Evolutionary conservation across 768 basidiomycete species (phyloP).

Genomic region (Leccinum variicolor): DNA sequence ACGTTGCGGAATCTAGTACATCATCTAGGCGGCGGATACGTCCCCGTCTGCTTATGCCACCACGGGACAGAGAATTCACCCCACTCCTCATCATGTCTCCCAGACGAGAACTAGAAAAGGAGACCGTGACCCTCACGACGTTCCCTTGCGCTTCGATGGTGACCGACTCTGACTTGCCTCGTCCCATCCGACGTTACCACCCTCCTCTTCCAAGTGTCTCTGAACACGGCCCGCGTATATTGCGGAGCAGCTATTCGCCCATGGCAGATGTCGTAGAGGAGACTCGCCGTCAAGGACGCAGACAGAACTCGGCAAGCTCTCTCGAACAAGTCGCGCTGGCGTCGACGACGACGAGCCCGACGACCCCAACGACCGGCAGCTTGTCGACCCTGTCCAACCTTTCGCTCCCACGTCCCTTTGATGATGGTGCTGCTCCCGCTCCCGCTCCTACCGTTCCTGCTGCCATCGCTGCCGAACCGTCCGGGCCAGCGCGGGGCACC

Average conservation of each 20-base stretch:
- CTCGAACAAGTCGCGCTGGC: conserved; percentile 21
- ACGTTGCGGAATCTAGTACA: not conserved
- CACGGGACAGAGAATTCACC: conserved; percentile 16
- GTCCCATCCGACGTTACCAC: conserved; percentile 1
- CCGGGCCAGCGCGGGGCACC: not conserved
- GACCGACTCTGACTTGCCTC: not conserved
- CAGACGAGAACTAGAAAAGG: not conserved
- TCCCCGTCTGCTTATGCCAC: conserved; percentile 1
- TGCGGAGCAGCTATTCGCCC: not conserved
- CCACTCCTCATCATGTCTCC: conserved; percentile 23
- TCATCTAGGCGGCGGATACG: conserved; percentile 2
- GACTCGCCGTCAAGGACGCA: not conserved
- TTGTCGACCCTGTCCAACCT: conserved; percentile 17
- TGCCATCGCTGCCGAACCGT: not conserved
- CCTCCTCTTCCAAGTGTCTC: not conserved
- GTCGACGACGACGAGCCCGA: not conserved
- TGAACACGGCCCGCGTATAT: conserved; percentile 1
- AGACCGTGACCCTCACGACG: conserved; percentile 1
- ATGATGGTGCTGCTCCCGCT: conserved; percentile 11
- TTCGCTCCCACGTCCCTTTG: conserved; percentile 19
- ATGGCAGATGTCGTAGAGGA: not conserved
- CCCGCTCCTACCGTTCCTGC: not conserved
- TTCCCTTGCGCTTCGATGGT: not conserved
- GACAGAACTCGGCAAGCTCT: conserved; percentile 11
- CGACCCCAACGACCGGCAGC: not conserved